Evolutionary conservation across 2,329 filamentous ascomycete species (phyloP), one percentile per base, ranked within the genome.

Genomic region (Ophiostoma fasciatum): DNA sequence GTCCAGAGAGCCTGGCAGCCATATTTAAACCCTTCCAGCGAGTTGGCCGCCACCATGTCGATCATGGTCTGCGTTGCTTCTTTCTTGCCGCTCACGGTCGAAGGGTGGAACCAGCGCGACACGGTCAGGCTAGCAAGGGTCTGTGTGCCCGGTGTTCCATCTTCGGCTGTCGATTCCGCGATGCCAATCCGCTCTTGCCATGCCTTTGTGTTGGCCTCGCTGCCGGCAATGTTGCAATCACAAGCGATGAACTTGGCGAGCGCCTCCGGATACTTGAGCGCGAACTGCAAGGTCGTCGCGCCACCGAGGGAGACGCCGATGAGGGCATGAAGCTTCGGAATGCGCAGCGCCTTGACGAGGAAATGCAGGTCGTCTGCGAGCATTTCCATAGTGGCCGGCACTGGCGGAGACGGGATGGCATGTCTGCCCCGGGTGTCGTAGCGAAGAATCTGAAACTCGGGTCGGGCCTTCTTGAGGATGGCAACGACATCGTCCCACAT

Each of bases 301-400:
- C 84, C 84, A 43, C 84, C 84, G 53, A 90, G 74, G 25, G 76
- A 82, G 4, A 92, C 83, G 15, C 84, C 84, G 15, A 90, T 61
- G 1, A 88, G 60, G 0, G 70, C 64, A 23, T 78, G 70, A 0
- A 81, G 71, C 48, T 70, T 68, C 9, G 68, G 62, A 28, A 87
- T 74, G 33, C 80, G 71, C 21, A 92, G 64, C 1, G 77, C 72
- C 36, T 76, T 64, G 4, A 92, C 69, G 1, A 93, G 54, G 0
- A 62, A 55, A 26, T 66, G 61, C 17, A 90, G 61, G 49, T 92
- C 84, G 7, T 69, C 64, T 4, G 80, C 70, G 0, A 90, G 63
- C 3, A 74, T 58, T 45, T 80, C 73, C 28, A 88, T 56, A 1
- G 64, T 76, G 6, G 72, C 65, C 0, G 71, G 62, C 3, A 52